Conservation (phyloP, 2,329 filamentous ascomycete genomes). For the Fusarium duplospermum region DNA sequence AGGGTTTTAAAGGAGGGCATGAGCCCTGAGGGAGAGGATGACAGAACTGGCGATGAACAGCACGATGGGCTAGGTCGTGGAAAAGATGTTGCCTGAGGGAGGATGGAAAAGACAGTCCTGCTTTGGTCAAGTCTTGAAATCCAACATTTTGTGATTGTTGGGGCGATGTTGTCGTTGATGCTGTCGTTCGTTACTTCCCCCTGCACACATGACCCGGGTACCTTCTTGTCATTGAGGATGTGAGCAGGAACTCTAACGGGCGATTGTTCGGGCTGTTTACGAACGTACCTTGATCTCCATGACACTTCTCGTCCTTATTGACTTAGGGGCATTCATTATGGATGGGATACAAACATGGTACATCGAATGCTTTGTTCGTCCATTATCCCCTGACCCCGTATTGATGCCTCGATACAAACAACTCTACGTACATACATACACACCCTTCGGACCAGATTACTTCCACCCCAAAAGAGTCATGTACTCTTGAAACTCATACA, state of each 20-base stretch:
- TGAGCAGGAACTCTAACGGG: background rate
- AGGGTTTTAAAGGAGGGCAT: background rate
- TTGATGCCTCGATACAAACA: slow-evolving; percentile 19
- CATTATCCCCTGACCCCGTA: slow-evolving; percentile 1
- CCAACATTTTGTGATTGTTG: background rate
- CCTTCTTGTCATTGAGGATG: background rate
- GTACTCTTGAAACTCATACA: slow-evolving; percentile 17
- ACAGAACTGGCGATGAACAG: background rate
- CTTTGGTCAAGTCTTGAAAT: background rate
- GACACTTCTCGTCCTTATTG: slow-evolving; percentile 10
- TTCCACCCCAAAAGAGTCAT: slow-evolving; percentile 1
- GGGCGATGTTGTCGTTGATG: background rate
- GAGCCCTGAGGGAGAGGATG: background rate
- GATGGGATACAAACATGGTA: background rate
- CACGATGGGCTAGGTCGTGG: background rate
- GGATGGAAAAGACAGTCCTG: too few species aligned
- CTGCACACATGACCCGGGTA: background rate
- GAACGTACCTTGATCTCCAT: background rate
- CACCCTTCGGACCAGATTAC: slow-evolving; percentile 19
- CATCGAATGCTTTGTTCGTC: background rate
- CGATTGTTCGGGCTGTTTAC: background rate
- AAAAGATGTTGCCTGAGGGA: background rate
- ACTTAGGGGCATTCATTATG: background rate
- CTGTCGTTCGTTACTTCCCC: background rate
- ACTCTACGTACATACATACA: background rate